phyloP scores from a whole-genome alignment of 176 grass and related monocot species.

The Eleusine coracana region DNA sequence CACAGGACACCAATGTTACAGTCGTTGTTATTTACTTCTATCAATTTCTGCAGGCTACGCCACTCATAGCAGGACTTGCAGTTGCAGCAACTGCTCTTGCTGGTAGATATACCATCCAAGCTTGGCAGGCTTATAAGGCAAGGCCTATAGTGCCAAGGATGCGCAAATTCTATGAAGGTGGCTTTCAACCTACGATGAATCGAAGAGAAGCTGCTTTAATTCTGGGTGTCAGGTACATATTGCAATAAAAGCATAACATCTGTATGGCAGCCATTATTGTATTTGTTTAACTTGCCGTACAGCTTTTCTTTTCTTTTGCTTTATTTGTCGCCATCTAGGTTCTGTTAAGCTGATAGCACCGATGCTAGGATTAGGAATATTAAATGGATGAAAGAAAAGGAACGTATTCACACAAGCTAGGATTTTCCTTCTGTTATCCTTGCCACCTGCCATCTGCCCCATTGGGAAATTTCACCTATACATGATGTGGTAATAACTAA shows the following conservation, averaged over 20 bases:
- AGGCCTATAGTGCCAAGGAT: conserved; percentile 80
- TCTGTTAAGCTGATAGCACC: background rate
- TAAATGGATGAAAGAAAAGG: background rate
- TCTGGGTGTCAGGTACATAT: conserved; percentile 72
- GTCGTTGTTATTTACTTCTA: conserved; percentile 11
- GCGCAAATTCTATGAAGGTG: conserved; percentile 97
- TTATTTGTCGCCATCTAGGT: background rate
- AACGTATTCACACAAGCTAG: background rate
- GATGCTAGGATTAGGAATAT: background rate
- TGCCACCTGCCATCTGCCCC: background rate
- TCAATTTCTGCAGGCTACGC: conserved; percentile 54
- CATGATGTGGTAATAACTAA: background rate
- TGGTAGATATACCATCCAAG: conserved; percentile 73
- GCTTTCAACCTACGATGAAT: conserved; percentile 83
- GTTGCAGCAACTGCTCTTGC: conserved; percentile 78
- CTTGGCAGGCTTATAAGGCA: conserved; percentile 88
- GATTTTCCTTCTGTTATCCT: background rate
- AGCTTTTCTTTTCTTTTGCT: conserved; percentile 4
- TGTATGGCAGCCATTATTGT: background rate
- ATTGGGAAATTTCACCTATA: background rate
- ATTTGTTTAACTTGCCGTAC: conserved; percentile 15
- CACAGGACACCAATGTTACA: background rate
- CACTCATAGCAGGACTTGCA: conserved; percentile 83
- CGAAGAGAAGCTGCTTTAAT: conserved; percentile 84
- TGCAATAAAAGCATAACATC: conserved; percentile 3